A percentile compares a stretch with the other conserved stretches of the same genome.
Conservation (phyloP, 768 basidiomycete species). For the Ephemerocybe angulata region DNA sequence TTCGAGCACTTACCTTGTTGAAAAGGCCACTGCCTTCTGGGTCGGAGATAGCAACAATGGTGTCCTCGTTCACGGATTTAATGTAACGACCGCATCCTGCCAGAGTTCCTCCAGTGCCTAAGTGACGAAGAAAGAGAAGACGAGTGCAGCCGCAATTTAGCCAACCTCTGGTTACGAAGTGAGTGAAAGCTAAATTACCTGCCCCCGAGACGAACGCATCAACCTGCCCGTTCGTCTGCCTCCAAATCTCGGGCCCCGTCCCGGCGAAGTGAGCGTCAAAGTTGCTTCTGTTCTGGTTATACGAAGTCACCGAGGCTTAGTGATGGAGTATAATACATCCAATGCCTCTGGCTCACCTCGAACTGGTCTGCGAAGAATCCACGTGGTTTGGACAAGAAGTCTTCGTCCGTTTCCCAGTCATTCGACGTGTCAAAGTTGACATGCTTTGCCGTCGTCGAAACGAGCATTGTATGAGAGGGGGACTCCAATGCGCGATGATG, state of each 20-base stretch:
- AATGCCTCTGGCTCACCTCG: conserved; percentile 40
- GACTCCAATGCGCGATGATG: conserved; percentile 33
- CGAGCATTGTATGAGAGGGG: conserved; percentile 42
- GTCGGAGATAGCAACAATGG: conserved; percentile 78
- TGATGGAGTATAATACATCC: not conserved
- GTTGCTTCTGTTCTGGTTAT: conserved; percentile 75
- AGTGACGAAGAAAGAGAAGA: too few species aligned
- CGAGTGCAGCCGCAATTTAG: too few species aligned
- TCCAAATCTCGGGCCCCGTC: conserved; percentile 94
- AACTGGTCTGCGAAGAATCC: conserved; percentile 98
- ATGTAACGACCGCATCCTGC: conserved; percentile 80
- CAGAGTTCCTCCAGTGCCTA: conserved; percentile 95
- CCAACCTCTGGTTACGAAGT: too few species aligned
- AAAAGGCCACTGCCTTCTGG: conserved; percentile 93
- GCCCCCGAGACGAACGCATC: conserved; percentile 90
- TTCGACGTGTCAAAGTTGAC: conserved; percentile 35
- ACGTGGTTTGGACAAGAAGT: conserved; percentile 51
- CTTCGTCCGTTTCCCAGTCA: conserved; percentile 35
- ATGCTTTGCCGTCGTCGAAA: conserved; percentile 46
- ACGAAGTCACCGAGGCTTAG: not conserved
- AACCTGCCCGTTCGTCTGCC: conserved; percentile 79
- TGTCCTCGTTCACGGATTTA: conserved; percentile 64
- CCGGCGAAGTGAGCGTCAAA: conserved; percentile 84
- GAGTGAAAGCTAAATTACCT: conserved; percentile 42
- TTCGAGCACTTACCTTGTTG: conserved; percentile 63